Evolutionary conservation across 257 asterid species (phyloP), one percentile per base, ranked within the genome.

Genomic region (Gentiana dahurica): DNA sequence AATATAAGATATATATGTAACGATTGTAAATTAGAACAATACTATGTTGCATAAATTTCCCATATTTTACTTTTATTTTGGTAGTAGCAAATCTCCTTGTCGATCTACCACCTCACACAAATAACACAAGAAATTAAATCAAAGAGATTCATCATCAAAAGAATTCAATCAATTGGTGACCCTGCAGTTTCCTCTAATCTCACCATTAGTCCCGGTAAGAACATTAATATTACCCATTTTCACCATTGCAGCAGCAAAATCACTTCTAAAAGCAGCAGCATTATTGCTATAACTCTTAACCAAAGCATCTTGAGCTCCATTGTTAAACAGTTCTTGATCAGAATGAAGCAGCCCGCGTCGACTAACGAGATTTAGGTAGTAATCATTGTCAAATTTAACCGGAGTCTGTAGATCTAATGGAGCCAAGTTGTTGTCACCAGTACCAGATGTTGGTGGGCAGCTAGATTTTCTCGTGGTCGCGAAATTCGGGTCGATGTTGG

Each of bases 251-350:
- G 52, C 0, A 5, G 46, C 74, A 54, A 77, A 80, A 10, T 73
- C 80, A 35, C 44, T 49, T 0, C 71, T 64, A 35, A 80, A 80
- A 39, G 60, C 67, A 2, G 46, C 57, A 13, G 6, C 44, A 36
- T 68, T 68, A 0, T 2, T 62, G 13, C 80, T 70, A 12, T 79
- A 86, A 52, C 55, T 37, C 64, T 65, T 63, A 10, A 83, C 89
- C 52, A 77, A 36, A 0, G 65, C 36, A 68, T 83, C 94, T 53
- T 66, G 73, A 1, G 90, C 71, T n/a, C 94, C 95, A 6, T 73
- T 77, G 54, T 77, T 79, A 44, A 81, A 86, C 1, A 86, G 82
- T 60, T 61, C 88, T 63, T 86, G 95, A 32, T 86, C 91, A 7
- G 88, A 83, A 51, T 79, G 86, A 2, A 86, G 71, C 56, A 86